Percentiles rank a stretch among this genome's conserved stretches.
Evolutionary conservation across 257 asterid genomes (phyloP).

Genomic region (Solanum chmielewskii): DNA sequence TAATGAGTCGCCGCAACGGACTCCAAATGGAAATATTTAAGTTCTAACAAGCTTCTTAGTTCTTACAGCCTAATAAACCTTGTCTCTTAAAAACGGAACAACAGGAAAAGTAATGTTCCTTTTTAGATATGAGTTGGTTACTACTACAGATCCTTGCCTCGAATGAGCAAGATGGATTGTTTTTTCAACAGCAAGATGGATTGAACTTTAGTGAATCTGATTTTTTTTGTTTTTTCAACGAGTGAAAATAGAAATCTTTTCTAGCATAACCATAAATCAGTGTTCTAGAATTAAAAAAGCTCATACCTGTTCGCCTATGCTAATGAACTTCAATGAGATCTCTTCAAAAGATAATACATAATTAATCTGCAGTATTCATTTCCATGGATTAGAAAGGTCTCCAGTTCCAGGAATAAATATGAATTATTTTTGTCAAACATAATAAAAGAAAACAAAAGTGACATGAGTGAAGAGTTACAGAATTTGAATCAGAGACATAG

Average conservation of each 20-base stretch:
- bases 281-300: background rate
- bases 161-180: background rate
- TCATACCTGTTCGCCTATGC: constrained; percentile 93
- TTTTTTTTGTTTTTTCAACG: background rate
- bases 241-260: background rate
- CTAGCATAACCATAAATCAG: background rate
- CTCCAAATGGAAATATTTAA: background rate
- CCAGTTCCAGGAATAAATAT: background rate
- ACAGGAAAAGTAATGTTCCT: background rate
- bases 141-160: background rate
- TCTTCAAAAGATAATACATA: constrained; percentile 89
- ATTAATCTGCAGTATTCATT: constrained; percentile 64
- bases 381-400: constrained; percentile 15
- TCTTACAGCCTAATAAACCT: background rate
- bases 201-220: background rate
- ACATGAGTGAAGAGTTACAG: background rate
- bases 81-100: background rate
- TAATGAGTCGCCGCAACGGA: background rate
- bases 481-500: background rate
- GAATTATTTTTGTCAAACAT: background rate
- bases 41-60: background rate
- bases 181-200: background rate
- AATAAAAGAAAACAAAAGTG: background rate
- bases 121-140: background rate
- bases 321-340: constrained; percentile 84